phyloP scores from a whole-genome alignment of 345 rosid genomes.

The Moricandia arvensis region DNA sequence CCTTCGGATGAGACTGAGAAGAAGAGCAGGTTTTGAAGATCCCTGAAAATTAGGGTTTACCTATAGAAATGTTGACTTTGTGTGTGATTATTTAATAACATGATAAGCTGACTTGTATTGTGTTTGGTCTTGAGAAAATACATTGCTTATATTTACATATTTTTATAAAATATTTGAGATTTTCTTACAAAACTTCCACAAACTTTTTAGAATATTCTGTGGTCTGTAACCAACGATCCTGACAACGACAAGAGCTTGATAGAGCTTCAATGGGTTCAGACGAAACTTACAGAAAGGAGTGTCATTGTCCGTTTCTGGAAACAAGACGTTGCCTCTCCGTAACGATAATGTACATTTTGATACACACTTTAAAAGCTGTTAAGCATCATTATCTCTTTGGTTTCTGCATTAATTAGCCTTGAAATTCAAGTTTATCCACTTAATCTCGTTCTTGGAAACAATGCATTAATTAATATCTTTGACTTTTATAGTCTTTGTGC shows the following conservation, averaged over 20 bases:
- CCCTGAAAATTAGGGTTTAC: conserved; percentile 1
- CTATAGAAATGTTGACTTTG: not conserved
- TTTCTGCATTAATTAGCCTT: conserved; percentile 11
- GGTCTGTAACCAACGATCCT: not conserved
- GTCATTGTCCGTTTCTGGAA: conserved; percentile 22
- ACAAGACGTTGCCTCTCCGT: conserved; percentile 23
- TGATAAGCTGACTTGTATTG: not conserved
- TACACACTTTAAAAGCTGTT: conserved; percentile 19
- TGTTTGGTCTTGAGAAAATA: not conserved
- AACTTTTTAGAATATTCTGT: not conserved
- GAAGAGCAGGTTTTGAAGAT: conserved; percentile 19
- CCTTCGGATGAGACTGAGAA: conserved; percentile 65
- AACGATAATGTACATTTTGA: conserved; percentile 22
- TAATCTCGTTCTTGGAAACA: conserved; percentile 12
- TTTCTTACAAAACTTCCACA: not conserved
- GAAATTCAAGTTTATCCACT: conserved; percentile 19
- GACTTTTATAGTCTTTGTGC: too few relatives aligned
- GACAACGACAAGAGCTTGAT: conserved; percentile 14
- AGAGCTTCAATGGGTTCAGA: conserved; percentile 14
- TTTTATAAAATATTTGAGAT: not conserved
- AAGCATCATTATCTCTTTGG: conserved; percentile 30
- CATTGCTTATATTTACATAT: not conserved
- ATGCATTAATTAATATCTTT: conserved; percentile 10
- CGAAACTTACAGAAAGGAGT: conserved; percentile 22
- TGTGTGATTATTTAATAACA: conserved; percentile 6